Evolutionary conservation across 106 monocot species (phyloP).

Genomic region (Posidonia australis): DNA sequence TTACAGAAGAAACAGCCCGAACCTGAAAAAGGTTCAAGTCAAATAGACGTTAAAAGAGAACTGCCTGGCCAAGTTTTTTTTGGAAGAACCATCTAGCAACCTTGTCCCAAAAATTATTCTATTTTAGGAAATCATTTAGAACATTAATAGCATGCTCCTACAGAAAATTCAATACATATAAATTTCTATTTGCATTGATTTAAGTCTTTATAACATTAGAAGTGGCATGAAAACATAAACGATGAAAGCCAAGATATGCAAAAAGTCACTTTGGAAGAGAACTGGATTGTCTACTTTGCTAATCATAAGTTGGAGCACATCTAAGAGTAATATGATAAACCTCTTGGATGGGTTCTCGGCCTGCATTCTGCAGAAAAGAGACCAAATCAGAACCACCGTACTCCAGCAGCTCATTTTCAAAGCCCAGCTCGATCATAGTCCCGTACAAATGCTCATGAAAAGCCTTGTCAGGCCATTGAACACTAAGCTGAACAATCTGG

Average conservation of each 20-base stretch:
- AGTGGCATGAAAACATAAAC: neutral
- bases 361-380: constrained; percentile 79
- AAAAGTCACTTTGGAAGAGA: no score
- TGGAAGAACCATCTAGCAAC: no score
- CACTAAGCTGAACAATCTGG: constrained; percentile 85
- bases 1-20: constrained; percentile 12
- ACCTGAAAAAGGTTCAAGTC: constrained; percentile 14
- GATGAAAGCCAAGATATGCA: neutral
- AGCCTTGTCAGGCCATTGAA: constrained; percentile 72
- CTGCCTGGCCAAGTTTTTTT: no score
- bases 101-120: no score
- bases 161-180: no score
- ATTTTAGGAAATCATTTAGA: no score
- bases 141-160: no score
- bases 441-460: constrained; percentile 87
- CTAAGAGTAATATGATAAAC: constrained; percentile 15
- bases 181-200: no score
- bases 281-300: no score
- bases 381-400: constrained; percentile 96
- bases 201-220: no score
- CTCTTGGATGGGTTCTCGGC: constrained; percentile 45
- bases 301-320: no score
- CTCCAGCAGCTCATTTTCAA: constrained; percentile 85
- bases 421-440: constrained; percentile 66
- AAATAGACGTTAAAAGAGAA: neutral